Evolutionary conservation across 2,329 filamentous ascomycete species (phyloP).

Genomic region (Xylariaceae sp.): DNA sequence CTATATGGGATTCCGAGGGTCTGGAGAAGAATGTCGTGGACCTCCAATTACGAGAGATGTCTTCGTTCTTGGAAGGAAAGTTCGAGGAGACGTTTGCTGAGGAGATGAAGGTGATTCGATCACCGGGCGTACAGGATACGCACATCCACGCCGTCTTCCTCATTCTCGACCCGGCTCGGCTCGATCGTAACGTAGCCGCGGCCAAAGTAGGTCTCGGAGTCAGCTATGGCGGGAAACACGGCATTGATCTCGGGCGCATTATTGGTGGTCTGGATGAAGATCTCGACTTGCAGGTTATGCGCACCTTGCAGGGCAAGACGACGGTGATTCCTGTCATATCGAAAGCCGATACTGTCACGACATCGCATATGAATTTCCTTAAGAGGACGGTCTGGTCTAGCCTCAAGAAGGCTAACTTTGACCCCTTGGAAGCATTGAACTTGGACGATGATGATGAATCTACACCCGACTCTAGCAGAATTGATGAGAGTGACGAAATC

Average conservation of each 20-base stretch:
- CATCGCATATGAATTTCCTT: conserved; percentile 84
- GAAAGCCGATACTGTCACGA: conserved; percentile 96
- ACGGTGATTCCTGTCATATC: conserved; percentile 92
- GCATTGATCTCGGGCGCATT: conserved; percentile 44
- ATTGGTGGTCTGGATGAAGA: conserved; percentile 76
- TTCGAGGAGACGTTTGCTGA: conserved; percentile 97
- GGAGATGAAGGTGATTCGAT: conserved; percentile 94
- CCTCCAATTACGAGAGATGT: conserved; percentile 86
- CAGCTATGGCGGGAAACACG: conserved; percentile 43
- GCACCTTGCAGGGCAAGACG: conserved; percentile 84
- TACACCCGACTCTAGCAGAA: conserved; percentile 43
- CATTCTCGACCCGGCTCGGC: conserved; percentile 76
- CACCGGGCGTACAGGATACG: conserved; percentile 87
- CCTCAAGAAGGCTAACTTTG: conserved; percentile 76
- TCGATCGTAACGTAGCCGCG: conserved; percentile 74
- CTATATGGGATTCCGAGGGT: conserved; percentile 93
- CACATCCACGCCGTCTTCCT: conserved; percentile 96
- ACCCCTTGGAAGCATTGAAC: conserved; percentile 81
- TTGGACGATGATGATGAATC: conserved; percentile 66
- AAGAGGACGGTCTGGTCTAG: conserved; percentile 89
- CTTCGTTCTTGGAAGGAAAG: conserved; percentile 90
- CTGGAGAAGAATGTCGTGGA: conserved; percentile 94
- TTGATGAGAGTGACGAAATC: conserved; percentile 51
- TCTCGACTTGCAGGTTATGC: conserved; percentile 84
- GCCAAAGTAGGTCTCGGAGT: conserved; percentile 51